A percentile compares a stretch with the other conserved stretches of the same genome.
phyloP scores from a whole-genome alignment of 2,329 filamentous ascomycete species.

The Scortechinia acanthostroma region DNA sequence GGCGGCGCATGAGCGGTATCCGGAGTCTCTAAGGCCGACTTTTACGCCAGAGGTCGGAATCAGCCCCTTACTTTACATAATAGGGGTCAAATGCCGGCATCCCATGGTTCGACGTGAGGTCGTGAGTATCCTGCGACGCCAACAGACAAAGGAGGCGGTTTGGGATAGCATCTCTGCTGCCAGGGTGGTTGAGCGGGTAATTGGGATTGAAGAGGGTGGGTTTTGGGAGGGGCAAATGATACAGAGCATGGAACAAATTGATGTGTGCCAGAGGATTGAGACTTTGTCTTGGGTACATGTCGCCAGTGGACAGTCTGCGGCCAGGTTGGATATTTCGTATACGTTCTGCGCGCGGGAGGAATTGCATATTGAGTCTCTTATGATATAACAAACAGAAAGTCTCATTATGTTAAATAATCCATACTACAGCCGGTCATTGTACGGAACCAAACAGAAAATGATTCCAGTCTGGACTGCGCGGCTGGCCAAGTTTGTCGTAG shows the following conservation, averaged over 20 bases:
- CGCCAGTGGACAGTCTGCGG: constrained; percentile 7
- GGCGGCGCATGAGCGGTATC: constrained; percentile 12
- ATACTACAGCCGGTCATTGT: too few relatives aligned
- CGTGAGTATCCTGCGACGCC: constrained; percentile 13
- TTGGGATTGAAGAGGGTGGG: constrained; percentile 21
- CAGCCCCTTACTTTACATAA: constrained; percentile 21
- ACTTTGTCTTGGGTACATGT: constrained; percentile 13
- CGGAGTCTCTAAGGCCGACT: constrained; percentile 11
- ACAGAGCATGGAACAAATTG: constrained; percentile 15
- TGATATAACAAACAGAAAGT: too few relatives aligned
- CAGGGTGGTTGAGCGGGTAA: constrained; percentile 18
- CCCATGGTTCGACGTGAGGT: constrained; percentile 18
- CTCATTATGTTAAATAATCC: too few relatives aligned
- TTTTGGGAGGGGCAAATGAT: constrained; percentile 5
- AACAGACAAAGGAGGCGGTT: constrained; percentile 17
- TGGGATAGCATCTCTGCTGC: constrained; percentile 21
- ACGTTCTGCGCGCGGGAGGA: constrained; percentile 16
- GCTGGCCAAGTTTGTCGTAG: too few relatives aligned
- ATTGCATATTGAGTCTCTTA: constrained; percentile 11
- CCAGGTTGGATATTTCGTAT: constrained; percentile 17
- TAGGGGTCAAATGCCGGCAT: constrained; percentile 24
- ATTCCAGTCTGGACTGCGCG: too few relatives aligned
- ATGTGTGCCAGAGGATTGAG: constrained; percentile 17
- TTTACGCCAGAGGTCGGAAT: constrained; percentile 23
- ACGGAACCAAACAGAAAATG: too few relatives aligned